Percentiles rank a stretch among this genome's conserved stretches.
Evolutionary conservation across 2,329 filamentous ascomycete genomes (phyloP).

Genomic region (Aureobasidium sp.): DNA sequence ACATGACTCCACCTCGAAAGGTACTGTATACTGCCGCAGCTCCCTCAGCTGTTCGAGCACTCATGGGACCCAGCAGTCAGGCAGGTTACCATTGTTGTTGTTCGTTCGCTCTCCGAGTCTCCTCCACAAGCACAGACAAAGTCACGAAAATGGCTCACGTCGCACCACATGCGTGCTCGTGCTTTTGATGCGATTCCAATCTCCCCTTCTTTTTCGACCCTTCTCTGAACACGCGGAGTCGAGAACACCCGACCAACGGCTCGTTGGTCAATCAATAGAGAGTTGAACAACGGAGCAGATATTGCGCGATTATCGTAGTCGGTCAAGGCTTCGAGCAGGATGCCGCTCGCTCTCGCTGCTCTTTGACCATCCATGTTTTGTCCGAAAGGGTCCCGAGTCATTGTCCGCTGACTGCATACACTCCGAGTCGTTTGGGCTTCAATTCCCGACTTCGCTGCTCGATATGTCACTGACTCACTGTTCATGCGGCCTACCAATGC

Average conservation of each 20-base stretch:
- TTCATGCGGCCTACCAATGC: background rate
- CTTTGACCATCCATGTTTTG: background rate
- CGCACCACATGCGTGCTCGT: slow-evolving; percentile 9
- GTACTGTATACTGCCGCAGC: background rate
- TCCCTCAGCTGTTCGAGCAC: background rate
- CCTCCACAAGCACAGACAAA: background rate
- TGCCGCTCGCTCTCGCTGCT: background rate
- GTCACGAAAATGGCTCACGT: background rate
- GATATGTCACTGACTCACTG: background rate
- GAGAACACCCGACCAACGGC: background rate
- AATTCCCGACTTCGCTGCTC: background rate
- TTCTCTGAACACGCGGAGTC: background rate
- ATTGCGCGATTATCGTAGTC: background rate
- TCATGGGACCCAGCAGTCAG: background rate
- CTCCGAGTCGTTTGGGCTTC: background rate
- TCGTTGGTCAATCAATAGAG: background rate
- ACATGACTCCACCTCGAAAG: background rate
- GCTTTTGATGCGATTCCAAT: background rate
- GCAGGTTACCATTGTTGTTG: background rate
- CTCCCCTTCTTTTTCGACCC: background rate
- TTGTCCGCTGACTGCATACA: background rate
- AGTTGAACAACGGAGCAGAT: background rate
- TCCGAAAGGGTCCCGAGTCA: background rate
- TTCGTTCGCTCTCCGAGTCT: background rate
- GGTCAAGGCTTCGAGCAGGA: background rate